These are phyloP conservation scores for Agaricus blazei DNA, from an alignment of 768 basidiomycete species.

Conservation along the genomic window DNA sequence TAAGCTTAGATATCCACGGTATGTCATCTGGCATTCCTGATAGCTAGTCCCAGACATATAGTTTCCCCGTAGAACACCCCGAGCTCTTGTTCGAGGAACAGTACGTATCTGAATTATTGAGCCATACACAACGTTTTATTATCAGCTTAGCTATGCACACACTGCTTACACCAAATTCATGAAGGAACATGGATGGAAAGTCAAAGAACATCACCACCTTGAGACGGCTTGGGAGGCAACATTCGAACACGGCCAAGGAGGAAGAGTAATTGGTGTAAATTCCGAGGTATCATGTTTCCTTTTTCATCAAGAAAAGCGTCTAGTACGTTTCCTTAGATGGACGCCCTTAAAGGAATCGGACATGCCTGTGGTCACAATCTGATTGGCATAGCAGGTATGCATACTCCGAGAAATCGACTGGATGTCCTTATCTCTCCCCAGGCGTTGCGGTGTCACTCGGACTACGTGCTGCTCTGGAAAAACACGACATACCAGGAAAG, in stretches of 20 bases:
- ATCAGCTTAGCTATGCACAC: constrained; percentile 55
- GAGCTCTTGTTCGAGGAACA: constrained; percentile 66
- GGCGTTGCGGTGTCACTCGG: constrained; percentile 72
- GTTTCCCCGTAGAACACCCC: constrained; percentile 49
- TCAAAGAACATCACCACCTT: constrained; percentile 55
- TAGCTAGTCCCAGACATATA: too few species aligned
- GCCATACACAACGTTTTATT: background rate
- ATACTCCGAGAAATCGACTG: background rate
- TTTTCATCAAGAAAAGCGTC: too few species aligned
- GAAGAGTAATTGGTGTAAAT: constrained; percentile 71
- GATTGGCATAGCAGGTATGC: constrained; percentile 56
- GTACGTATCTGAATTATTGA: constrained; percentile 29
- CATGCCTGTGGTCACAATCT: constrained; percentile 84
- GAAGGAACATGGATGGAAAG: constrained; percentile 58
- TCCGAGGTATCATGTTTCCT: constrained; percentile 48
- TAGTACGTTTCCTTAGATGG: constrained; percentile 38
- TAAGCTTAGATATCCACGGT: constrained; percentile 77
- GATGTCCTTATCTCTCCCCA: background rate
- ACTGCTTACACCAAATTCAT: constrained; percentile 67
- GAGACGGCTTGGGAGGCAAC: constrained; percentile 75
- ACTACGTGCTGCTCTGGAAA: constrained; percentile 57
- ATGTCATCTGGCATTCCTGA: constrained; percentile 9
- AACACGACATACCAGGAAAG: constrained; percentile 60
- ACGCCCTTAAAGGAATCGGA: constrained; percentile 55
- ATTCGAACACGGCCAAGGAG: constrained; percentile 60